Evolutionary conservation across 116 monocot species (phyloP).

Genomic region (Papilionanthe hybrid): DNA sequence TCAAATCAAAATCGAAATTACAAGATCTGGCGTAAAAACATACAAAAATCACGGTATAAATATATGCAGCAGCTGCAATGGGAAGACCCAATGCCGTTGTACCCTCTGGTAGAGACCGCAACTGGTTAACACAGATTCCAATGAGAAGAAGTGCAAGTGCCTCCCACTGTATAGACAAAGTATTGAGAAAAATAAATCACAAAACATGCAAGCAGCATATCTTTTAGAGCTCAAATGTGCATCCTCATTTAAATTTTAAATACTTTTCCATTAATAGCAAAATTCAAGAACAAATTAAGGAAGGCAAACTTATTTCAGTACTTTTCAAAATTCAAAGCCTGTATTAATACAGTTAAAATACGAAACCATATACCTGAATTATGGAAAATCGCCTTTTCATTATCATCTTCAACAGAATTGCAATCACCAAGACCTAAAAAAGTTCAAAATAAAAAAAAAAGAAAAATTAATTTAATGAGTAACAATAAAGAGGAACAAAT

Average conservation of each 20-base stretch:
- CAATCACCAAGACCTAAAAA: conserved; percentile 87
- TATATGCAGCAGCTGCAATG: conserved; percentile 65
- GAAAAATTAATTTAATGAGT: not conserved
- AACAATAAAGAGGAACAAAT: not conserved
- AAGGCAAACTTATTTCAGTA: not conserved
- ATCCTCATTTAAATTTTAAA: not conserved
- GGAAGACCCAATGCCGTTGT: conserved; percentile 55
- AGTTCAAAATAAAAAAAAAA: conserved; percentile 2
- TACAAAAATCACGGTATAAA: conserved; percentile 87
- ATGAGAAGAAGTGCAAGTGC: conserved; percentile 93
- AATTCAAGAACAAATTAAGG: conserved; percentile 6
- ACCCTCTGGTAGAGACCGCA: conserved; percentile 64
- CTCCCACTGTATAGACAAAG: conserved; percentile 65
- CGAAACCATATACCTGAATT: conserved; percentile 58
- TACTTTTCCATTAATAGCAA: not conserved
- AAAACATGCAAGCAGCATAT: not conserved
- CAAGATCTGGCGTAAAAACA: conserved; percentile 20
- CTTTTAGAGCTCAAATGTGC: not conserved
- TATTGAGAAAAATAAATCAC: not conserved
- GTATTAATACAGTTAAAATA: not conserved
- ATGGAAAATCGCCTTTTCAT: conserved; percentile 88
- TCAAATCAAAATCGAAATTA: not conserved
- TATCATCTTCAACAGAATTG: conserved; percentile 80
- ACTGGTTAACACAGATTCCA: conserved; percentile 90
- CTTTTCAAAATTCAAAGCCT: not conserved